Conservation (phyloP, 2,329 filamentous ascomycete species). For the Diatrype stigma region DNA sequence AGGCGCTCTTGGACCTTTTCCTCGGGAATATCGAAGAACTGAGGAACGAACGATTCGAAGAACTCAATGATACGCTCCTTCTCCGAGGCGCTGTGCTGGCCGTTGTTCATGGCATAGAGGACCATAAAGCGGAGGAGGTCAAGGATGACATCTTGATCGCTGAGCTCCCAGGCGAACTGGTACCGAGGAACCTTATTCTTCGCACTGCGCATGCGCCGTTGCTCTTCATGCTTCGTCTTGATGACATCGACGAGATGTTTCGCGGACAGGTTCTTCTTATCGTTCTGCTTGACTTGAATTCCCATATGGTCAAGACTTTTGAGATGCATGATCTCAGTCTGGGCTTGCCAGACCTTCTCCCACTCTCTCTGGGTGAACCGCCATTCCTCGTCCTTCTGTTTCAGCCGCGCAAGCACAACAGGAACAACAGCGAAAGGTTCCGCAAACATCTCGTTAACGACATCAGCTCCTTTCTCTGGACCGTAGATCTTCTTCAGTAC, state of each 20-base stretch:
- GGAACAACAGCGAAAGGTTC: conserved; percentile 85
- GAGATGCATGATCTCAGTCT: conserved; percentile 92
- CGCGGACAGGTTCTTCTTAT: conserved; percentile 86
- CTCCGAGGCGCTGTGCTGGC: conserved; percentile 66
- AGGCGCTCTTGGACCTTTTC: conserved; percentile 65
- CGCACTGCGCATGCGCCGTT: conserved; percentile 66
- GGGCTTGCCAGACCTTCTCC: conserved; percentile 98
- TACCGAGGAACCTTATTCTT: conserved; percentile 59
- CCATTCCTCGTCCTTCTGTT: conserved; percentile 97
- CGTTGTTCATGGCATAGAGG: conserved; percentile 62
- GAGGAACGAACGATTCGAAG: conserved; percentile 69
- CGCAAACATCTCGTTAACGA: conserved; percentile 81
- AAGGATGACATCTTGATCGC: conserved; percentile 64
- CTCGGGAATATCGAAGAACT: conserved; percentile 72
- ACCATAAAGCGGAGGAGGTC: conserved; percentile 61
- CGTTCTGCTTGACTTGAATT: conserved; percentile 78
- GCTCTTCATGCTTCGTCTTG: conserved; percentile 88
- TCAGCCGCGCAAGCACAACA: conserved; percentile 80
- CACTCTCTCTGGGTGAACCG: conserved; percentile 94
- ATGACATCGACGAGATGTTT: conserved; percentile 90
- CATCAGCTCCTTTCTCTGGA: conserved; percentile 73
- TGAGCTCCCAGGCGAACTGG: conserved; percentile 74
- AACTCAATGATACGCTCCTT: conserved; percentile 72
- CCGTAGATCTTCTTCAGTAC: conserved; percentile 98
- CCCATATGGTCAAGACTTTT: conserved; percentile 97